Conservation (phyloP, 345 rosid species). For the Eucalyptus rudis region DNA sequence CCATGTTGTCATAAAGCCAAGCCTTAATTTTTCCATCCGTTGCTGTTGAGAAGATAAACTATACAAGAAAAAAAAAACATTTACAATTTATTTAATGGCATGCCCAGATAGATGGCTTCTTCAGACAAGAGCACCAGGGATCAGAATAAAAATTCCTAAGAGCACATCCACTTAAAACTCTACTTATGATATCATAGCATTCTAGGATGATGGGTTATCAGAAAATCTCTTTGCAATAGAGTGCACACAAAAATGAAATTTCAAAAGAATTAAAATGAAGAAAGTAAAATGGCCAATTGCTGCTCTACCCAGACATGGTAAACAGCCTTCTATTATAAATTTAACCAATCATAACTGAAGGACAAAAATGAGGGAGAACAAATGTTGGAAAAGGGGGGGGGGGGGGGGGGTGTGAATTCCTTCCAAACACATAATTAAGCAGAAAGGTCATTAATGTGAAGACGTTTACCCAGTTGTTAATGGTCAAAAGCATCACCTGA, state of each 20-base stretch:
- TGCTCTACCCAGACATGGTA: neutral
- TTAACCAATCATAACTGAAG: neutral
- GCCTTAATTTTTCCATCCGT: no score
- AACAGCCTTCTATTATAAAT: neutral
- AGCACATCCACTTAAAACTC: neutral
- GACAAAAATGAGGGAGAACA: neutral
- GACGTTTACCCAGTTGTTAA: neutral
- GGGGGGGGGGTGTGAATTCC: neutral
- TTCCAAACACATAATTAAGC: neutral
- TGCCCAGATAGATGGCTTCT: neutral
- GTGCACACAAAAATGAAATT: neutral
- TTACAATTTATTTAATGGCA: neutral
- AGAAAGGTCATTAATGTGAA: neutral
- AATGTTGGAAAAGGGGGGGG: neutral
- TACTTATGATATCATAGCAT: neutral
- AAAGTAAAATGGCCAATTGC: neutral
- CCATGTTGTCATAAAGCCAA: no score
- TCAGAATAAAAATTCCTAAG: neutral
- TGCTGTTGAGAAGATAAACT: constrained; percentile 4
- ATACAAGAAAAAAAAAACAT: neutral
- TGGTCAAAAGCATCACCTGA: neutral
- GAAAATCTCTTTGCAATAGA: neutral
- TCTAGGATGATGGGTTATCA: neutral
- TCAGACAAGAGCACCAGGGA: neutral
- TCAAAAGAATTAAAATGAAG: neutral